These are phyloP conservation scores for Plasmodium inui DNA, from an alignment of 169 alveolate genomes.

Conservation along the genomic window DNA sequence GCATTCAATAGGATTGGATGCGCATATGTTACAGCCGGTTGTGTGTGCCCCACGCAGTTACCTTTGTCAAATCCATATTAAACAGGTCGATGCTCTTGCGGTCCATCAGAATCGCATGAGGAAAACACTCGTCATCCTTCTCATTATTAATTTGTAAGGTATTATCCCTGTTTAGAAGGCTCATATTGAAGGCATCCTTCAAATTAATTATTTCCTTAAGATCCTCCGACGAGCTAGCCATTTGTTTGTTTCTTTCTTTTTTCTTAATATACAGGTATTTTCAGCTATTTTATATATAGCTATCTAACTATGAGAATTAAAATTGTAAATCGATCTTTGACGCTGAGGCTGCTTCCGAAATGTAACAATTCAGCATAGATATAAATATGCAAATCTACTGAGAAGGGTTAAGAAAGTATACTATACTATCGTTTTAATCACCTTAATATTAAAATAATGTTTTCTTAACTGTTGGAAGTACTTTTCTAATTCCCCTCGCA, in stretches of 20 bases:
- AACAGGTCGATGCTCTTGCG: conserved; percentile 31
- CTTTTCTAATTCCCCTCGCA: neutral
- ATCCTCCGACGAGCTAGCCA: conserved; percentile 1
- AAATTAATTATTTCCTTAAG: conserved; percentile 15
- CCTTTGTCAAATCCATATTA: conserved; percentile 58
- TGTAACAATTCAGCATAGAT: neutral
- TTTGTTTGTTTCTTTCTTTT: conserved; percentile 16
- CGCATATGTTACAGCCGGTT: neutral
- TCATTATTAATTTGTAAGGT: conserved; percentile 46
- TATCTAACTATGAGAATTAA: neutral
- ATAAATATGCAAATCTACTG: neutral
- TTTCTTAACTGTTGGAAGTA: neutral
- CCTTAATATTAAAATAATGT: neutral
- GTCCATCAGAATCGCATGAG: conserved; percentile 46
- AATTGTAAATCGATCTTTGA: neutral
- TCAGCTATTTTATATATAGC: neutral
- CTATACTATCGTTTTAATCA: neutral
- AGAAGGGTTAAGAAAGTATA: neutral
- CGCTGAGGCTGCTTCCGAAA: neutral
- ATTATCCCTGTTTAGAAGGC: conserved; percentile 40
- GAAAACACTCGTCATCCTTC: conserved; percentile 33
- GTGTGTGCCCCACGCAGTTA: neutral
- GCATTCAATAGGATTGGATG: neutral
- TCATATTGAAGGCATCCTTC: conserved; percentile 18
- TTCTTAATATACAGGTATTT: neutral